Evolutionary conservation across 2,329 filamentous ascomycete genomes (phyloP), one percentile per base, ranked within the genome.

Genomic region (Blumeriella jaapii): DNA sequence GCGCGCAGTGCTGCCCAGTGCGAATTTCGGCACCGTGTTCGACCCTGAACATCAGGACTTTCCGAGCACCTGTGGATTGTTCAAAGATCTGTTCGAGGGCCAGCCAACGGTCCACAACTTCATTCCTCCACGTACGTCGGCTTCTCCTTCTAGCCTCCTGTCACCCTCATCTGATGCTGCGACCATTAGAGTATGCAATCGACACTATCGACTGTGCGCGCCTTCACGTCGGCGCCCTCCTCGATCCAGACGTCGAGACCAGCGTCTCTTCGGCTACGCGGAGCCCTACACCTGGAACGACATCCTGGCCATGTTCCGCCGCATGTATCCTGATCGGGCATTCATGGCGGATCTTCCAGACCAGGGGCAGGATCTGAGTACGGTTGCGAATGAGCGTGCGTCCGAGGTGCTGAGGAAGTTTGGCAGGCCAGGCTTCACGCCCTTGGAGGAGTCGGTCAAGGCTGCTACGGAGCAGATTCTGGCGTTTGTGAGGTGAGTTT

Each of bases 71-170:
- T n/a, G n/a, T n/a, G n/a, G n/a, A n/a, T n/a, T n/a, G n/a, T n/a
- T n/a, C n/a, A n/a, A n/a, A n/a, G n/a, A n/a, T n/a, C n/a, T n/a
- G n/a, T n/a, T n/a, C n/a, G n/a, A n/a, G n/a, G n/a, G n/a, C n/a
- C n/a, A n/a, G n/a, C n/a, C n/a, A n/a, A n/a, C n/a, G n/a, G n/a
- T n/a, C n/a, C n/a, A n/a, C n/a, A n/a, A n/a, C n/a, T n/a, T n/a
- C n/a, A n/a, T n/a, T n/a, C n/a, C n/a, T n/a, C n/a, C n/a, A n/a
- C n/a, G n/a, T n/a, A n/a, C n/a, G n/a, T n/a, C n/a, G n/a, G n/a
- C n/a, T n/a, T n/a, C n/a, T n/a, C n/a, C n/a, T n/a, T 44, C 66
- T 53, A 59, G 5, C 50, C 61, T 0, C 61, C 62, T 0, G 48
- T 50, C 11, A 42, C n/a, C n/a, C n/a, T n/a, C n/a, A n/a, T n/a